These are phyloP conservation scores for Termitomyces sp. DNA, from an alignment of 768 basidiomycete species.

Conservation along the genomic window DNA sequence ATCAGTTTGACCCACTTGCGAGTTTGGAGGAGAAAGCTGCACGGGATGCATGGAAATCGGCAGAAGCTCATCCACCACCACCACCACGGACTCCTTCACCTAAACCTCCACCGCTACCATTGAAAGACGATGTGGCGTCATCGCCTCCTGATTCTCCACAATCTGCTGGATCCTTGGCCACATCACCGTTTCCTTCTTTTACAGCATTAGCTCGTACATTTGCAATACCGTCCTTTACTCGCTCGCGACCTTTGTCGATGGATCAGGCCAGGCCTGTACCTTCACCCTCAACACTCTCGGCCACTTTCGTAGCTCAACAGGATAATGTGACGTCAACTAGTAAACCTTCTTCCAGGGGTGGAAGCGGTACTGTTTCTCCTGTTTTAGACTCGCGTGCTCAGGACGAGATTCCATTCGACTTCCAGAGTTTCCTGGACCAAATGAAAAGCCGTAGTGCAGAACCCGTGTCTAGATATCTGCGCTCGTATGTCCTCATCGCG, in stretches of 20 bases:
- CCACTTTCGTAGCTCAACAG: constrained; percentile 52
- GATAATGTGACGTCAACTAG: constrained; percentile 16
- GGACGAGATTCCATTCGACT: constrained; percentile 70
- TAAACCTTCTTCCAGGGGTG: constrained; percentile 21
- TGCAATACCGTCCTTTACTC: constrained; percentile 46
- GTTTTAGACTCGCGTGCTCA: constrained; percentile 17
- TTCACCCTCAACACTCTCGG: constrained; percentile 50
- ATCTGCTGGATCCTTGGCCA: constrained; percentile 28
- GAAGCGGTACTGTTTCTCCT: constrained; percentile 25
- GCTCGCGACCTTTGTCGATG: constrained; percentile 55
- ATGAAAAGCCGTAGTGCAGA: constrained; percentile 88
- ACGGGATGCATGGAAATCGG: constrained; percentile 59
- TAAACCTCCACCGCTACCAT: constrained; percentile 30
- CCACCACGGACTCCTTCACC: constrained; percentile 36
- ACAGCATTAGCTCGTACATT: constrained; percentile 66
- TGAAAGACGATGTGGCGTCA: constrained; percentile 28
- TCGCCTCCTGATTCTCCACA: constrained; percentile 23
- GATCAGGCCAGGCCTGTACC: constrained; percentile 58
- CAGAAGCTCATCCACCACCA: constrained; percentile 63
- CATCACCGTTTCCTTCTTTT: constrained; percentile 56
- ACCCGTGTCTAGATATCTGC: constrained; percentile 90
- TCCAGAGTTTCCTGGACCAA: constrained; percentile 92
- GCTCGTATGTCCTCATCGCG: constrained; percentile 64
- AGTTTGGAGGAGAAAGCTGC: constrained; percentile 56
- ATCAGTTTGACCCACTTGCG: constrained; percentile 68